Evolutionary conservation across 108 stramenopile genomes (phyloP).

Genomic region (Pseudonitzschia pungens): DNA sequence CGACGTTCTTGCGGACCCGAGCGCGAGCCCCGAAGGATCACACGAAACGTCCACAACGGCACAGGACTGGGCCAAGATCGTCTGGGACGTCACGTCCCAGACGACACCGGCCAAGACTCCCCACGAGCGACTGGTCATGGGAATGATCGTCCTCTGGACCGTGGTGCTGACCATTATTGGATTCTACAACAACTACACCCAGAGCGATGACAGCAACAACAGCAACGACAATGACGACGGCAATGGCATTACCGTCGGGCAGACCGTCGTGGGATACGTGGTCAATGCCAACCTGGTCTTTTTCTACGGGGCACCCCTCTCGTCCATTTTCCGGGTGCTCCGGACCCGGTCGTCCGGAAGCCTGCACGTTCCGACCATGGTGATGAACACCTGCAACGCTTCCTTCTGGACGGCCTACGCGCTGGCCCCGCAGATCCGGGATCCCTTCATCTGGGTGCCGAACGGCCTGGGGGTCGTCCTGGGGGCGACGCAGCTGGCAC

Average conservation of each 20-base stretch:
- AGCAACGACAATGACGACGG: neutral
- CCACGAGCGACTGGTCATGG: slow-evolving; percentile 63
- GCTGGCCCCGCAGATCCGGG: slow-evolving; percentile 48
- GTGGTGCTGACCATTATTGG: slow-evolving; percentile 38
- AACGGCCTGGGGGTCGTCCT: slow-evolving; percentile 71
- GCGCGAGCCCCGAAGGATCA: neutral
- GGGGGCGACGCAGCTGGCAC: slow-evolving; percentile 56
- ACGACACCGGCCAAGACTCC: slow-evolving; percentile 55
- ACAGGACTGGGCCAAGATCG: slow-evolving; percentile 43
- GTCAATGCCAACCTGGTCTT: slow-evolving; percentile 77
- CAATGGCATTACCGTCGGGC: neutral
- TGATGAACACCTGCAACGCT: slow-evolving; percentile 68
- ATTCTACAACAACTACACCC: slow-evolving; percentile 11
- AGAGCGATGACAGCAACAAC: neutral
- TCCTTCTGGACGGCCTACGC: slow-evolving; percentile 76
- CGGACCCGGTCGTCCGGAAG: slow-evolving; percentile 45
- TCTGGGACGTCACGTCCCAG: slow-evolving; percentile 62
- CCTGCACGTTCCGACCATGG: slow-evolving; percentile 74
- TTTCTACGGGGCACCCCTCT: slow-evolving; percentile 83
- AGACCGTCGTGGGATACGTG: slow-evolving; percentile 56
- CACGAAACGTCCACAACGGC: slow-evolving; percentile 10
- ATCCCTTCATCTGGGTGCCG: slow-evolving; percentile 68
- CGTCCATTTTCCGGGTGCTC: slow-evolving; percentile 61
- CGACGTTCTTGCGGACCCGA: neutral
- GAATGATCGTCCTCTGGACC: slow-evolving; percentile 49